Conservation (phyloP, 2,329 filamentous ascomycete genomes). For the Penicillium decumbens region DNA sequence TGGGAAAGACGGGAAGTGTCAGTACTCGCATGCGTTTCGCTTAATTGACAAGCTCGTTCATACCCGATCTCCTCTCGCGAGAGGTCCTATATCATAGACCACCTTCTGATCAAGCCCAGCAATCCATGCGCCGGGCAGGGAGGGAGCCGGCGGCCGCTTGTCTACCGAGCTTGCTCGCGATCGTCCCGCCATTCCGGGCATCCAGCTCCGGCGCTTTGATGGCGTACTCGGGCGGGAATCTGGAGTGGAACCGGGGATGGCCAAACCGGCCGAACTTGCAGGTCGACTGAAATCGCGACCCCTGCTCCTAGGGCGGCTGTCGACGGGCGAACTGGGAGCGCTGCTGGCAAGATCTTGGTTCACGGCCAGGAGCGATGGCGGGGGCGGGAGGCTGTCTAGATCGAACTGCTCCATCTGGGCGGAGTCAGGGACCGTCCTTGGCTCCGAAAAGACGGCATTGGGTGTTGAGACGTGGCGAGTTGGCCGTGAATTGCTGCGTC, state of each 20-base stretch:
- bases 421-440: slow-evolving; percentile 24
- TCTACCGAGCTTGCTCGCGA: slow-evolving; percentile 32
- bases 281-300: slow-evolving; percentile 35
- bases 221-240: slow-evolving; percentile 34
- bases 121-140: slow-evolving; percentile 52
- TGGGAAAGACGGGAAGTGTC: slow-evolving; percentile 20
- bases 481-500: slow-evolving; percentile 30
- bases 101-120: slow-evolving; percentile 54
- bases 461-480: slow-evolving; percentile 35
- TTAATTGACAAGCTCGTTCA: slow-evolving; percentile 10
- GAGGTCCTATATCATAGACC: slow-evolving; percentile 50
- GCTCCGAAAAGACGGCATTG: slow-evolving; percentile 26
- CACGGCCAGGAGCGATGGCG: slow-evolving; percentile 38
- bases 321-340: slow-evolving; percentile 30
- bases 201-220: slow-evolving; percentile 44
- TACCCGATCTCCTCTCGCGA: slow-evolving; percentile 52
- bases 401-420: slow-evolving; percentile 28
- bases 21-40: background rate
- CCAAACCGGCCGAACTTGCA: slow-evolving; percentile 32
- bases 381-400: slow-evolving; percentile 34
- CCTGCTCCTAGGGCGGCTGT: slow-evolving; percentile 35
- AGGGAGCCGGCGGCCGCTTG: slow-evolving; percentile 25
- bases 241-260: slow-evolving; percentile 32
- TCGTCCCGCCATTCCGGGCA: slow-evolving; percentile 42
- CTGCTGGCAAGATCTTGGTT: slow-evolving; percentile 37